Base-by-base conservation (phyloP, 2,329 filamentous ascomycete genomes). In the Escovopsis sp. region DNA sequence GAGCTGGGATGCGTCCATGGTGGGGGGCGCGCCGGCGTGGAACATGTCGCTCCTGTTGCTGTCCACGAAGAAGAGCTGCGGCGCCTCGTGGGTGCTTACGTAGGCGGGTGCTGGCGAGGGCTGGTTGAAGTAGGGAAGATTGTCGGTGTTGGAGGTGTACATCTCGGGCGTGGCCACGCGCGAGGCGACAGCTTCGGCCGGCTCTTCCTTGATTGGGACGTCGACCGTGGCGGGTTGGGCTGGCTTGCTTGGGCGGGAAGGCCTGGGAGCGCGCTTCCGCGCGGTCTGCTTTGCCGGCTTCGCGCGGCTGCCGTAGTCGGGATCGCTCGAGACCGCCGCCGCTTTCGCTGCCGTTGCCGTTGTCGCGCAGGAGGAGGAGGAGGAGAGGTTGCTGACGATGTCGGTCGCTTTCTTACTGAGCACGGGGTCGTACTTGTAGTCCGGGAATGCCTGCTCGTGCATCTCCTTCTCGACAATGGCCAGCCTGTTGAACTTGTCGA, bases 341-440 rank as follows among this genome's bases (percentile, higher is more conserved):
- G n/a, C n/a, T n/a, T n/a, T n/a, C n/a, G n/a, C n/a, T n/a, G n/a
- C n/a, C n/a, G n/a, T n/a, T n/a, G n/a, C n/a, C n/a, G n/a, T n/a
- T n/a, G n/a, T n/a, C n/a, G n/a, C n/a, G n/a, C n/a, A n/a, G n/a
- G n/a, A n/a, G 42, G 21, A 18, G 4, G 35, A 17, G 21, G 8
- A 16, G 23, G 23, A 16, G 23, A 23, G 14, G 17, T 14, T 11
- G 10, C 21, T 14, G 14, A 10, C 25, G 18, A 33, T 26, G 5
- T 38, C 35, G 3, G 9, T 19, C 12, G 41, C 30, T 42, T 59
- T 61, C 43, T 64, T 64, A 31, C 60, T 57, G 19, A 90, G 93
- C 48, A 79, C 78, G 2, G 88, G 88, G 2, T 82, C 80, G 60
- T 96, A 98, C 57, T 93, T 96, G 66, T 96, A 98, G 29, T 76